Evolutionary conservation across 2,329 filamentous ascomycete species (phyloP), one percentile per base, ranked within the genome.

Genomic region (Amesomyces nigricolor): DNA sequence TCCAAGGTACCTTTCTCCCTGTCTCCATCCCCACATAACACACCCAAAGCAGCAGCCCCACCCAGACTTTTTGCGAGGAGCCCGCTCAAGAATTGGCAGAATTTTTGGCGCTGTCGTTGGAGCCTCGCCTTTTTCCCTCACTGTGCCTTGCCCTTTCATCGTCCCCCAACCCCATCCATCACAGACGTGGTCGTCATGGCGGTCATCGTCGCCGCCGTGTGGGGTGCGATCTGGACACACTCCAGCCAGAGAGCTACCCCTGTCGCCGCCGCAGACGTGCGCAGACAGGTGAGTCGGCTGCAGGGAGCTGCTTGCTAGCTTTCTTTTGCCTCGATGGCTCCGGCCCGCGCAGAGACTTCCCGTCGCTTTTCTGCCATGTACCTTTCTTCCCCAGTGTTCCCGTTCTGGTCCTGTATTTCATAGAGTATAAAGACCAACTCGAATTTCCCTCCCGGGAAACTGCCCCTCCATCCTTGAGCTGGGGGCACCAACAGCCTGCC

Each of bases 401-500:
- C n/a, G 42, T 51, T 35, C 9, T 35, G 32, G 22, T 26, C 22
- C 22, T 56, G 50, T 51, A 50, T 26, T 26, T 26, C 53, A 32
- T 42, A 58, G 48, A 60, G 62, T 63, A 65, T 66, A 66, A 73
- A 74, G 65, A 61, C 61, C 68, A 70, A 71, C 65, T 68, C 64
- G 67, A 68, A 68, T 67, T 69, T 67, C 66, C 64, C 42, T 22
- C 22, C 58, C 63, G 58, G 54, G 60, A 57, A 51, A 47, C 61
- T 66, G 62, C 65, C 70, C 67, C 68, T 68, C 67, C 64, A 63
- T 68, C 64, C 61, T 26, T 64, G 63, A 63, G 63, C 73, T 73
- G 72, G 57, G 54, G 58, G 72, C 70, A 73, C 71, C 71, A 70
- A 67, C 68, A 63, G 68, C 66, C 64, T 72, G 67, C 65, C 66